Conservation (phyloP, 2,329 filamentous ascomycete genomes). For the Epichloe glyceriae region DNA sequence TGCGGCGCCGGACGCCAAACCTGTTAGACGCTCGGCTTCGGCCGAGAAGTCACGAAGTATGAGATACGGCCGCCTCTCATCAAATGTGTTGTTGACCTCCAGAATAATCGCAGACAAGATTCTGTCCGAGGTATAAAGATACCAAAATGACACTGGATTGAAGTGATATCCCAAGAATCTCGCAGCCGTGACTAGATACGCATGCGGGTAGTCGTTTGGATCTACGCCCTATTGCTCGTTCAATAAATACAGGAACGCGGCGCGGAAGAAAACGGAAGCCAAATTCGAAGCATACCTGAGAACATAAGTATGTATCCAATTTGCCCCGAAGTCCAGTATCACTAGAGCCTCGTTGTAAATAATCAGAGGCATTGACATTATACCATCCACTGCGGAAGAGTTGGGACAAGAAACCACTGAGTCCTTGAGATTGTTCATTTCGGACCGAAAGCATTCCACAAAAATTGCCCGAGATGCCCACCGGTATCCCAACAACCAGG, state of each 20-base stretch:
- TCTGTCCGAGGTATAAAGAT: conserved; percentile 50
- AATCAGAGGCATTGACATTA: conserved; percentile 44
- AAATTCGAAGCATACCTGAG: conserved; percentile 32
- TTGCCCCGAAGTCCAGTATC: conserved; percentile 48
- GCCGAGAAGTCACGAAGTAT: conserved; percentile 15
- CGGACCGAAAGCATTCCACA: conserved; percentile 42
- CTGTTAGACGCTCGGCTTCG: conserved; percentile 8
- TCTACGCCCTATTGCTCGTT: conserved; percentile 37
- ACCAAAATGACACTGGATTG: conserved; percentile 71
- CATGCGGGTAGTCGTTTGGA: conserved; percentile 47
- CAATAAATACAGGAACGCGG: background rate
- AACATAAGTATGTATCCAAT: conserved; percentile 43
- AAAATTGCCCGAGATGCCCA: conserved; percentile 45
- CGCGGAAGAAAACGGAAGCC: conserved; percentile 6
- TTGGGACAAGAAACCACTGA: conserved; percentile 1
- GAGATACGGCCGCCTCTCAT: conserved; percentile 42
- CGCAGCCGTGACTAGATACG: conserved; percentile 59
- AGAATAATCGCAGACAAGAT: conserved; percentile 51
- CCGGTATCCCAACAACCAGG: conserved; percentile 53
- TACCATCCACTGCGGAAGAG: conserved; percentile 33
- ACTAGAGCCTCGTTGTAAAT: conserved; percentile 42
- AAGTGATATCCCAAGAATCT: conserved; percentile 58
- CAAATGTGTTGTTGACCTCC: conserved; percentile 69
- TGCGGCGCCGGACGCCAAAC: background rate
- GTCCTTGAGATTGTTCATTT: background rate